Base-by-base conservation (phyloP, 2,329 filamentous ascomycete genomes). In the Whalleya microplaca region DNA sequence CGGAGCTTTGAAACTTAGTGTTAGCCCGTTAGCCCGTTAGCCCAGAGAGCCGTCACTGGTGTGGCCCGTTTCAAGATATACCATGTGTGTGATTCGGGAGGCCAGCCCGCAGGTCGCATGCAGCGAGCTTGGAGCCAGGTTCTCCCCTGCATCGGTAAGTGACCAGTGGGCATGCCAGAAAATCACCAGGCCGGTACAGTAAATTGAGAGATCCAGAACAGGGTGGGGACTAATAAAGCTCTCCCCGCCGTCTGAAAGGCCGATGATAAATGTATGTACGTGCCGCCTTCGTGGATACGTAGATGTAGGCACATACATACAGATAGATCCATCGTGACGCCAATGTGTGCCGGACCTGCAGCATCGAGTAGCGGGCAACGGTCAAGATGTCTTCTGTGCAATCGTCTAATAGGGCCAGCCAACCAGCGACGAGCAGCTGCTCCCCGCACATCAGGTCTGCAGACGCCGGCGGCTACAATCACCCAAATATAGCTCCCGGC, bases 401-500 rank as follows among this genome's bases (percentile, higher is more conserved):
- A n/a, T n/a, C n/a, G n/a, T n/a, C n/a, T n/a, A n/a, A n/a, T n/a
- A 12, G 9, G 14, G 32, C 32, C 3, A 12, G 10, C 32, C 32
- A 37, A 16, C 37, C 57, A 62, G 40, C 54, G 10, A 1, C 16
- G 7, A 47, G 2, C 2, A 47, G 21, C 21, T 49, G 37, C 29
- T 58, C 55, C 57, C 60, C 57, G 57, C 57, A 61, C 55, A n/a
- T n/a, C n/a, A n/a, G n/a, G n/a, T n/a, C n/a, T n/a, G n/a, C 53
- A 52, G 50, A 45, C 44, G 45, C 56, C 52, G 60, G 60, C 60
- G 60, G 46, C 53, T 63, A 63, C 51, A 43, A 32, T 53, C 41
- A 58, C 21, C 60, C 57, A 63, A 63, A 63, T 61, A 62, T 60
- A 62, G 52, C 41, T 56, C 41, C 49, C 56, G 49, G 56, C 23